Evolutionary conservation across 306 rosid species (phyloP), one percentile per base, ranked within the genome.

Genomic region (Ochetophila trinervis): DNA sequence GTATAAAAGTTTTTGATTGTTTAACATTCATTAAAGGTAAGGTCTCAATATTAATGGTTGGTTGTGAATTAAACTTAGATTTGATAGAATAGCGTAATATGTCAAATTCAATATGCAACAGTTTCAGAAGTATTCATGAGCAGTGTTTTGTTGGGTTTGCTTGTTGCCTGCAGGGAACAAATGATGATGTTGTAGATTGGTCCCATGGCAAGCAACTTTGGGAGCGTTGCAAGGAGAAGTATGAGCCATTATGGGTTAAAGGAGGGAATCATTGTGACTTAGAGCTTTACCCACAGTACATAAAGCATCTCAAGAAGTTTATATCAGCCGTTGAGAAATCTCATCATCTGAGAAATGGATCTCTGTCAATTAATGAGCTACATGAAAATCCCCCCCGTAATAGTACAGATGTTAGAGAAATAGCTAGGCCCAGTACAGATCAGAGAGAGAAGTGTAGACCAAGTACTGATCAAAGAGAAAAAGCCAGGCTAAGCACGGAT

Each of bases 161-260:
- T 53, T 73, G 27, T 32, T 27, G 48, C 58, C 72, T 61, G 60
- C 76, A 92, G 98, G 98, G 98, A 68, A 89, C 93, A 0, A 82
- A 69, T 45, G 97, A 89, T 36, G 95, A 93, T 52, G 98, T 89
- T 40, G 98, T 93, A 20, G 89, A 84, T 72, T 93, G 91, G 85
- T 93, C 98, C 49, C 98, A 93, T 54, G 98, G 97, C 62, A 93
- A 87, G 82, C 89, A 86, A 71, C 98, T 93, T 57, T 89, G 97
- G 98, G 95, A 93, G 56, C 81, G 59, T 16, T 93, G 98, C 80
- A 93, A 82, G 77, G 91, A 89, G 72, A 93, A 93, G 77, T 89
- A 93, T 34, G 98, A 93, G 65, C 98, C 98, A 5, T 67, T 93
- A n/a, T 93, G 98, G 98, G 78, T 93, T 59, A 86, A 82, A 71